A percentile compares a stretch with the other conserved stretches of the same genome.
These are phyloP conservation scores for Termitomyces heimii DNA, from an alignment of 768 basidiomycete genomes.

Conservation along the genomic window DNA sequence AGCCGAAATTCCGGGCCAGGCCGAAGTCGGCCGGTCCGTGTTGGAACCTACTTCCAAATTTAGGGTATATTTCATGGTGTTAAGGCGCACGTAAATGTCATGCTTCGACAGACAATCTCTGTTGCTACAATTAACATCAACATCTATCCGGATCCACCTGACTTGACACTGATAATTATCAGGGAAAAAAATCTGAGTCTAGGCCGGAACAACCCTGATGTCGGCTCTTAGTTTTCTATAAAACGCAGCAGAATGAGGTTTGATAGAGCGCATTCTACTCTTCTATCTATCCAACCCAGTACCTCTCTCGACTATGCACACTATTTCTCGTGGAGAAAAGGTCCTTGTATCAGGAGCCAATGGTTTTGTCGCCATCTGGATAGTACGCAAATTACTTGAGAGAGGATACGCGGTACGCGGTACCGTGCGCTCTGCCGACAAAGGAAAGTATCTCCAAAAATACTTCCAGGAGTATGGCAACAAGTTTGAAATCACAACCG, in stretches of 20 bases:
- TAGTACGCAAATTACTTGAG: conserved; percentile 21
- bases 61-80: not conserved
- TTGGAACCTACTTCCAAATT: not conserved
- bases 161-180: not conserved
- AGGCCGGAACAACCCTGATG: not conserved
- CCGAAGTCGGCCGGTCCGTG: not conserved
- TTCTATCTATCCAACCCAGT: not conserved
- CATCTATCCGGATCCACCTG: not conserved
- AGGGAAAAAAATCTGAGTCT: too few relatives aligned
- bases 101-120: not conserved
- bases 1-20: too few relatives aligned
- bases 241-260: not conserved
- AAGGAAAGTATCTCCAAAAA: conserved; percentile 17
- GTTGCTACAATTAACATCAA: not conserved
- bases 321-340: conserved; percentile 14
- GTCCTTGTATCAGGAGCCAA: conserved; percentile 26
- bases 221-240: not conserved
- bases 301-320: conserved; percentile 13
- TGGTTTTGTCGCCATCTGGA: conserved; percentile 24
- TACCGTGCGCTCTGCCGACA: conserved; percentile 18
- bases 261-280: not conserved
- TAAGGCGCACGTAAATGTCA: not conserved
- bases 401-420: conserved; percentile 24
- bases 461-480: conserved; percentile 17
- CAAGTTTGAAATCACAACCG: conserved; percentile 20